Evolutionary conservation across 441 rosid species (phyloP).

Genomic region (California macrophylla): DNA sequence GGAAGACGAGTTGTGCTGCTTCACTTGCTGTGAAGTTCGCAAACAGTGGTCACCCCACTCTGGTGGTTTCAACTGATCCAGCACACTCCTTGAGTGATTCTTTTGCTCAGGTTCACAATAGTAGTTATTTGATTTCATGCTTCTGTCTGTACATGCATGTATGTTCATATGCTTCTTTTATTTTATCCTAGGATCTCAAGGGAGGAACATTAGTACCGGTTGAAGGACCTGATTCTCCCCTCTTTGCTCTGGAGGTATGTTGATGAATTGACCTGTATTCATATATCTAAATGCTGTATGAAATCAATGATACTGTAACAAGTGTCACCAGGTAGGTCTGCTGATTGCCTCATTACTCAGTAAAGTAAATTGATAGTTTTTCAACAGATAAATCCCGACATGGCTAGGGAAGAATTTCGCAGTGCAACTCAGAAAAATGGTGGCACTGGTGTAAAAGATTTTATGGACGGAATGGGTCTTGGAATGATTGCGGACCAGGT

Average conservation of each 20-base stretch:
- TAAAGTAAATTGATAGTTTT: constrained; percentile 29
- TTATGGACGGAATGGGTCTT: constrained; percentile 97
- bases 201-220: constrained; percentile 75
- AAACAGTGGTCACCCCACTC: constrained; percentile 85
- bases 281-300: constrained; percentile 10
- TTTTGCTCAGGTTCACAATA: constrained; percentile 61
- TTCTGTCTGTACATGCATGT: constrained; percentile 13
- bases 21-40: constrained; percentile 83
- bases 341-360: constrained; percentile 7
- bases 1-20: constrained; percentile 83
- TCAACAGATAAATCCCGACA: constrained; percentile 73
- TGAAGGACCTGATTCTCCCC: constrained; percentile 74
- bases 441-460: constrained; percentile 72
- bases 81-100: constrained; percentile 94
- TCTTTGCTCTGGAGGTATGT: constrained; percentile 81
- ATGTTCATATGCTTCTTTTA: constrained; percentile 8
- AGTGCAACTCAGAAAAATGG: constrained; percentile 49
- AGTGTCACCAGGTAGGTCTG: neutral
- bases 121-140: constrained; percentile 5
- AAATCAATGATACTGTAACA: neutral
- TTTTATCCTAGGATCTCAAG: constrained; percentile 48
- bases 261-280: constrained; percentile 7
- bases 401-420: constrained; percentile 83
- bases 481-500: constrained; percentile 91
- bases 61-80: constrained; percentile 91